phyloP scores from a whole-genome alignment of 805 yeast genomes.

The Helenozyma rhizophorensis region DNA sequence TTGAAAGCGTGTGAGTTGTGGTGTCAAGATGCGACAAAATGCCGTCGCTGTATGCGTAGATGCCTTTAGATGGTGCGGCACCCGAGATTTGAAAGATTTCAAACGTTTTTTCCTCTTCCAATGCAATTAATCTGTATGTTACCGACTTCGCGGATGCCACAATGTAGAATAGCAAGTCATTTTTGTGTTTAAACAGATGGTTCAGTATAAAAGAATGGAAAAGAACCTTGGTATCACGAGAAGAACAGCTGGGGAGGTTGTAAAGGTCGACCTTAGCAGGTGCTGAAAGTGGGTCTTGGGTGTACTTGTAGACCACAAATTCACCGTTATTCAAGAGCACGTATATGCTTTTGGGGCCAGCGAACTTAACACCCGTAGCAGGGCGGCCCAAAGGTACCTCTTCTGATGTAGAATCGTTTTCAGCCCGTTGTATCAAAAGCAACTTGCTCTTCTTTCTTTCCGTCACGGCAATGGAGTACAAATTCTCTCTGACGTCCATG shows the following conservation, averaged over 20 bases:
- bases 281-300: too few species aligned
- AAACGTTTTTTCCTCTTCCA: constrained; percentile 18
- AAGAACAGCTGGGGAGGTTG: too few species aligned
- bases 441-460: constrained; percentile 28
- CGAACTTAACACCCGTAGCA: constrained; percentile 12
- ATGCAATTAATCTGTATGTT: constrained; percentile 22
- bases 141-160: constrained; percentile 10
- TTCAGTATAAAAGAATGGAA: constrained; percentile 25
- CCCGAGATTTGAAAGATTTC: constrained; percentile 20
- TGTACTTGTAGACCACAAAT: constrained; percentile 15
- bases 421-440: constrained; percentile 10
- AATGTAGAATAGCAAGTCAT: constrained; percentile 21
- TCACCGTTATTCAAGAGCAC: constrained; percentile 27
- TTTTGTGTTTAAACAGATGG: constrained; percentile 17
- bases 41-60: constrained; percentile 24
- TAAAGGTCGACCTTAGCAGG: too few species aligned
- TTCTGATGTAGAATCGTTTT: constrained; percentile 9
- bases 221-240: constrained; percentile 21
- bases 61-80: constrained; percentile 2
- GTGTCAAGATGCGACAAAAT: constrained; percentile 21
- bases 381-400: constrained; percentile 7
- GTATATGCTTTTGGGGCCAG: constrained; percentile 16
- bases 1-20: constrained; percentile 12
- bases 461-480: constrained; percentile 35
- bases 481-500: constrained; percentile 28